Conservation (phyloP, 2,329 filamentous ascomycete genomes). For the Lecanicillium sp. region DNA sequence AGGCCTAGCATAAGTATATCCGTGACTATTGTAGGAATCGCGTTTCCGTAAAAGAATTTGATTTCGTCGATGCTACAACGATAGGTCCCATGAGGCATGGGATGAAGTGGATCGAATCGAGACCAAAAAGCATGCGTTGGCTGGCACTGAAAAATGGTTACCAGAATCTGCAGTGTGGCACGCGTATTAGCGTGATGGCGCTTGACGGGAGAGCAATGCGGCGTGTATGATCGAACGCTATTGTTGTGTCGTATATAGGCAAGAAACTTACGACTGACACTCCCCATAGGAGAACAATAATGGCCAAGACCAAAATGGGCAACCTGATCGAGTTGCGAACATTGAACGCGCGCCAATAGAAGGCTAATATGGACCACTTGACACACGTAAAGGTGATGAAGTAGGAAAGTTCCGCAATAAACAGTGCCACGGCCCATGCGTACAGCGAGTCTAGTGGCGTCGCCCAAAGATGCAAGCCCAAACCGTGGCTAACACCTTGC, state of each 20-base stretch:
- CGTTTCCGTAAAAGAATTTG: constrained; percentile 24
- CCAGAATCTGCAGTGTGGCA: constrained; percentile 12
- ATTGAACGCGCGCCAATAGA: constrained; percentile 23
- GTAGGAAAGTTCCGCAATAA: constrained; percentile 20
- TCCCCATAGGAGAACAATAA: constrained; percentile 18
- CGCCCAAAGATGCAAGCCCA: constrained; percentile 21
- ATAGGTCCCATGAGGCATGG: constrained; percentile 14
- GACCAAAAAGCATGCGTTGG: constrained; percentile 19
- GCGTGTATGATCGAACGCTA: too few species aligned
- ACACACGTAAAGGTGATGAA: constrained; percentile 17
- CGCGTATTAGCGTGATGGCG: too few species aligned
- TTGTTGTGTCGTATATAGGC: fast-evolving
- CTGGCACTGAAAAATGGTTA: constrained; percentile 17
- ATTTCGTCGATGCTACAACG: constrained; percentile 17
- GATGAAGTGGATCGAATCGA: constrained; percentile 16
- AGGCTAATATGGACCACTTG: constrained; percentile 21
- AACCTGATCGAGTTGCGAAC: constrained; percentile 17
- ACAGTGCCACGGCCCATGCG: constrained; percentile 19
- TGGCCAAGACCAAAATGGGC: constrained; percentile 17
- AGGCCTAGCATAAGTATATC: constrained; percentile 24
- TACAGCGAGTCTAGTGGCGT: constrained; percentile 16
- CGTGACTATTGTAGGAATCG: constrained; percentile 23
- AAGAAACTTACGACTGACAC: constrained; percentile 19
- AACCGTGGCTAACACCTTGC: constrained; percentile 19
- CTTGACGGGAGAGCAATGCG: too few species aligned